A percentile compares a stretch with the other conserved stretches of the same genome.
Conservation (phyloP, 129 eudicot genomes). For the Escallonia rubra region DNA sequence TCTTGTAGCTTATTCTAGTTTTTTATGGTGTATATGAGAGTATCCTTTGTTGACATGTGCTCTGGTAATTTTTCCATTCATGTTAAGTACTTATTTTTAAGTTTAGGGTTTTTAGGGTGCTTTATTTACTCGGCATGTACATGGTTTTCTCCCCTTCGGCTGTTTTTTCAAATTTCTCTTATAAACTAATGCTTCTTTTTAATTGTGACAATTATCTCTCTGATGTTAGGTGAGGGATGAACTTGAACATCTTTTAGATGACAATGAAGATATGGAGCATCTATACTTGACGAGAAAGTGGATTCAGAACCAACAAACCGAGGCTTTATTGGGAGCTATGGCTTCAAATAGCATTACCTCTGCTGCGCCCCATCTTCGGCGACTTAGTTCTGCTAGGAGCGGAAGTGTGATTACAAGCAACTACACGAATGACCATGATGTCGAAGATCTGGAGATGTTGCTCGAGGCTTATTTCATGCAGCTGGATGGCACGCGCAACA, state of each 20-base stretch:
- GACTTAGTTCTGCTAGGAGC: constrained; percentile 72
- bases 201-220: constrained; percentile 5
- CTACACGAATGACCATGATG: constrained; percentile 59
- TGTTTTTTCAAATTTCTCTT: too few relatives aligned
- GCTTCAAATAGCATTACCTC: constrained; percentile 52
- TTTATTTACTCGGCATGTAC: not conserved
- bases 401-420: constrained; percentile 76
- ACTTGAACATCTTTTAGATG: constrained; percentile 98
- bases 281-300: constrained; percentile 79
- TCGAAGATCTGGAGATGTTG: constrained; percentile 98
- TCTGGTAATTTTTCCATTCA: not conserved
- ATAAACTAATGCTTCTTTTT: too few relatives aligned
- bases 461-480: constrained; percentile 99
- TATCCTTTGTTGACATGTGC: not conserved
- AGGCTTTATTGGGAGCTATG: constrained; percentile 46
- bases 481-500: constrained; percentile 97
- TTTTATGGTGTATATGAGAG: not conserved
- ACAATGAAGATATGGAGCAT: constrained; percentile 93
- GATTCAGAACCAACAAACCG: constrained; percentile 78
- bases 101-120: not conserved
- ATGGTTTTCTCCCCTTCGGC: not conserved
- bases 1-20: not conserved
- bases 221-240: constrained; percentile 88
- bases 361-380: constrained; percentile 43
- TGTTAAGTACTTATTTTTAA: too few relatives aligned